Conservation (phyloP, 345 rosid genomes). For the Citrus inodora region DNA sequence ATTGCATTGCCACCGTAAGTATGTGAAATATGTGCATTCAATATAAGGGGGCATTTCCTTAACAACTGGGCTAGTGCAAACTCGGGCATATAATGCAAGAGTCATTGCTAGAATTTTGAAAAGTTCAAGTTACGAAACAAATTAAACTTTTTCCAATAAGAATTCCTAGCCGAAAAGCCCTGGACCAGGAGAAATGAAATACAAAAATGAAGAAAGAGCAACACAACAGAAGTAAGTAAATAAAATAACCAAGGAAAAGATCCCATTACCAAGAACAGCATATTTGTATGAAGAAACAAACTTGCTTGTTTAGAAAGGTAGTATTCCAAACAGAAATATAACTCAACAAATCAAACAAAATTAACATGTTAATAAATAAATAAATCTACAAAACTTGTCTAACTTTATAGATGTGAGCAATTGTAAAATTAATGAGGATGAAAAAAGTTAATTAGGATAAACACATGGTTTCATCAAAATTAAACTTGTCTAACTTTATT, state of each 20-base stretch:
- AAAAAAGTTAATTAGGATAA: too few species aligned
- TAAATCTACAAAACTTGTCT: too few species aligned
- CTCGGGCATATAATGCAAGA: constrained; percentile 97
- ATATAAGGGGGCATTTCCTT: constrained; percentile 44
- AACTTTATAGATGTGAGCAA: too few species aligned
- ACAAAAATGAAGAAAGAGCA: not conserved
- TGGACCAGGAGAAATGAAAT: not conserved
- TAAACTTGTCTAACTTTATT: too few species aligned
- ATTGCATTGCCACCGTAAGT: too few species aligned
- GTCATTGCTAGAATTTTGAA: constrained; percentile 66
- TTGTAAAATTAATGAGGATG: too few species aligned
- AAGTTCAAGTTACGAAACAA: constrained; percentile 6
- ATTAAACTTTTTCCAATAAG: not conserved
- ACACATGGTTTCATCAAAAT: too few species aligned
- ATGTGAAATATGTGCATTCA: too few species aligned
- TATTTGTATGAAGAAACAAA: not conserved
- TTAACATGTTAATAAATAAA: too few species aligned
- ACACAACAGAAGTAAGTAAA: constrained; percentile 11
- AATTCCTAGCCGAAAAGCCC: not conserved
- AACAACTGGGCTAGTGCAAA: constrained; percentile 69
- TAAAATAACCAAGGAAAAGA: not conserved
- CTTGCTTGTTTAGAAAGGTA: constrained; percentile 74
- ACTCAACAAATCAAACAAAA: too few species aligned
- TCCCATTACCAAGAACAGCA: not conserved
- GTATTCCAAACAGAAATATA: too few species aligned